Evolutionary conservation across 208 protist genomes (phyloP).

Genomic region (Trypanosoma theileri): DNA sequence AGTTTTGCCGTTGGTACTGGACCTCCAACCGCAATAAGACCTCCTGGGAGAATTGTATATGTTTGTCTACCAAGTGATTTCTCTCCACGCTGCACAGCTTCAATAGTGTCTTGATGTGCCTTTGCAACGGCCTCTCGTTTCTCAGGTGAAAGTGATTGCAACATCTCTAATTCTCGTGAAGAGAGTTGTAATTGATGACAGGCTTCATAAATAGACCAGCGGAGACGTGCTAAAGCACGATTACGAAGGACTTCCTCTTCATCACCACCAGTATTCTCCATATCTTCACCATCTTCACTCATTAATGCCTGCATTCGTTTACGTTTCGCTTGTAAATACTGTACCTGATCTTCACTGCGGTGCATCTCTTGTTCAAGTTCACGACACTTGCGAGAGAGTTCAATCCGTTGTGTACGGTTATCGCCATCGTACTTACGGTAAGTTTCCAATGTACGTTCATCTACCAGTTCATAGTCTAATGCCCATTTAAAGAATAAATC

Average conservation of each 20-base stretch:
- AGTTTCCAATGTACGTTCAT: slow-evolving; percentile 67
- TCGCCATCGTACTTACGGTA: slow-evolving; percentile 62
- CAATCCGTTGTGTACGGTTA: slow-evolving; percentile 75
- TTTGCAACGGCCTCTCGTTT: slow-evolving; percentile 58
- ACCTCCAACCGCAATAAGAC: slow-evolving; percentile 66
- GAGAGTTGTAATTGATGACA: slow-evolving; percentile 85
- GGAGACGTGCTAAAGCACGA: slow-evolving; percentile 59
- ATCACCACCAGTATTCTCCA: slow-evolving; percentile 66
- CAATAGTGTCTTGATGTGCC: slow-evolving; percentile 70
- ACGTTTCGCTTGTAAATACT: slow-evolving; percentile 66
- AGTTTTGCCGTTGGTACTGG: slow-evolving; percentile 14
- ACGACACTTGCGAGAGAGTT: slow-evolving; percentile 57
- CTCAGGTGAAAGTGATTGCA: slow-evolving; percentile 51
- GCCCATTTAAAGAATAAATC: slow-evolving; percentile 79
- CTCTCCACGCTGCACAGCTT: slow-evolving; percentile 71
- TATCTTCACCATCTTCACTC: slow-evolving; percentile 55
- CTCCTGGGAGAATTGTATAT: slow-evolving; percentile 86
- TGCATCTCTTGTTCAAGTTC: slow-evolving; percentile 46
- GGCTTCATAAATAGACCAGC: slow-evolving; percentile 73
- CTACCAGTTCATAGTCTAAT: slow-evolving; percentile 58
- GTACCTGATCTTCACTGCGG: slow-evolving; percentile 54
- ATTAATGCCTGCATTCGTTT: slow-evolving; percentile 73
- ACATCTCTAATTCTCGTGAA: slow-evolving; percentile 73
- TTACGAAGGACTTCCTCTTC: slow-evolving; percentile 81
- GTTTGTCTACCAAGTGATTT: slow-evolving; percentile 65